Evolutionary conservation across 805 yeast species (phyloP), one percentile per base, ranked within the genome.

Genomic region (Lipomyces japonicus): DNA sequence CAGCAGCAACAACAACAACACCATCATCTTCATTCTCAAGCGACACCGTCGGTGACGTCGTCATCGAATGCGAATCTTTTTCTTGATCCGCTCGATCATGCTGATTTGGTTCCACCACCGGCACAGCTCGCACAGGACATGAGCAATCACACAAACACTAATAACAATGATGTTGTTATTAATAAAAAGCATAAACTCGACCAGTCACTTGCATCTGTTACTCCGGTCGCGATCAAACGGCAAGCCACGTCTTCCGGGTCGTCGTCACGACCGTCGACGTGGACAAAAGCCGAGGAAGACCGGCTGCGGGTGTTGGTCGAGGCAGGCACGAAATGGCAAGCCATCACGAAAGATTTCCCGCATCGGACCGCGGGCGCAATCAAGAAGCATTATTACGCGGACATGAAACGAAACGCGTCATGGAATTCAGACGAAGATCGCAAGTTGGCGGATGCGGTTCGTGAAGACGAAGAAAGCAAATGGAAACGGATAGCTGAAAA

Each of bases 341-440:
- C 55, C 3, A 62, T 62, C 21, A 59, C 59, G 12, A 46, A 52
- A 9, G 63, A 59, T 25, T 62, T 62, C 37, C 65, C 65, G 7
- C 55, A 61, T 38, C 55, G 65, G 12, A 60, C 65, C 1, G 63
- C 65, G 3, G 65, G 65, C 18, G 65, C 65, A 10, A 62, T 62
- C 46, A 62, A 62, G 39, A 62, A 62, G 59, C 65, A 62, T 34
- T 62, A 55, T 44, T 62, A 62, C 44, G 65, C 65, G n/a, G 65
- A 62, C 39, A 62, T 62, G 65, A 62, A 62, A 46, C 6, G n/a
- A 14, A 61, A 62, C 41, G 50, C 51, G 3, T 43, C 54, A 2
- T 62, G 65, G 65, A 54, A 49, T 14, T 53, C 55, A 12, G 62
- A 60, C n/a, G 65, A 62, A 25, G 65, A 62, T 30, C 42, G 48